Evolutionary conservation across 2,329 filamentous ascomycete genomes (phyloP).

Genomic region (Metarhizium brunneum): DNA sequence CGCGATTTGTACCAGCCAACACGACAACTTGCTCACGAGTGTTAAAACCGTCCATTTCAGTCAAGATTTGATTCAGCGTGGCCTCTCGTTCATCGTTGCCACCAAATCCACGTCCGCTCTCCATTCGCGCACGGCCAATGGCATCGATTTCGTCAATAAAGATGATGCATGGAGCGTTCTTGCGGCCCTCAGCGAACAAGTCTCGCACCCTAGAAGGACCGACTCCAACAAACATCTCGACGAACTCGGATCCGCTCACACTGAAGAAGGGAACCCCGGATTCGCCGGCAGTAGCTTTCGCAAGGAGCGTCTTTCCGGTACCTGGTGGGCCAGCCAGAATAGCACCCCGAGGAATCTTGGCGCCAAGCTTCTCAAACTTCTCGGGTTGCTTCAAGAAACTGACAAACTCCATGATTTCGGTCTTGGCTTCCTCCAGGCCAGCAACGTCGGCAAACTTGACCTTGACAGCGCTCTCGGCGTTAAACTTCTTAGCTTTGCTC

Average conservation of each 20-base stretch:
- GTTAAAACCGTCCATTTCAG: constrained; percentile 99
- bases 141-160: constrained; percentile 99
- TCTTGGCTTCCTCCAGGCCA: constrained; percentile 96
- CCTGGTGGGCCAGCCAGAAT: constrained; percentile 96
- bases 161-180: constrained; percentile 96
- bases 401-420: constrained; percentile 99
- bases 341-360: constrained; percentile 94
- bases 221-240: constrained; percentile 99
- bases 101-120: constrained; percentile 61
- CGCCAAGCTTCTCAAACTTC: constrained; percentile 85
- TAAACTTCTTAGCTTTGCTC: constrained; percentile 94
- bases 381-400: constrained; percentile 92
- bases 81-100: constrained; percentile 96
- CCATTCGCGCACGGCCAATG: constrained; percentile 82
- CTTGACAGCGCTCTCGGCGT: constrained; percentile 91
- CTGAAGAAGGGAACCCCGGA: constrained; percentile 97
- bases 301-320: constrained; percentile 95
- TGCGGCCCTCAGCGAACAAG: constrained; percentile 86
- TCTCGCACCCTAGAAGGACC: constrained; percentile 92
- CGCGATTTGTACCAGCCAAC: constrained; percentile 90
- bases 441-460: constrained; percentile 96
- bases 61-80: constrained; percentile 95
- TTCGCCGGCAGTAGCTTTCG: constrained; percentile 95
- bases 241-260: constrained; percentile 96
- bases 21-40: constrained; percentile 94